Base-by-base conservation (phyloP, 2,329 filamentous ascomycete genomes). In the Pseudogymnoascus sp. region DNA sequence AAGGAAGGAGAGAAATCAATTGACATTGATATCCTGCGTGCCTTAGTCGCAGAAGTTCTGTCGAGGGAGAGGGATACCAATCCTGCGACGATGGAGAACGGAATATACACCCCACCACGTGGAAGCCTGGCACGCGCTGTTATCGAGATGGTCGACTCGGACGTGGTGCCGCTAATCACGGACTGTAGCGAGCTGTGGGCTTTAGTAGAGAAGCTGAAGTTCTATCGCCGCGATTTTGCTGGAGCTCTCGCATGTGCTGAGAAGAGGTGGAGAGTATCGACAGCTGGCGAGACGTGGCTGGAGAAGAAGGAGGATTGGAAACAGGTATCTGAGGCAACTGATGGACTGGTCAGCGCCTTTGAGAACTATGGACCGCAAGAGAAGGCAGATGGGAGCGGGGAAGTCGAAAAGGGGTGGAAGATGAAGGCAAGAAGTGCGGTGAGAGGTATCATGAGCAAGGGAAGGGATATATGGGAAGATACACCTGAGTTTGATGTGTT, bases 381-480 rank as follows among this genome's bases (percentile, higher is more conserved):
- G 18, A 75, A 72, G 68, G 84, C 80, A 5, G 83, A 84, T 64
- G 82, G 82, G 27, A 78, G 80, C 0, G 84, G 86, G 65, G 71
- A 84, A 31, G 86, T 97, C 2, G 90, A 90, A 1, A 82, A 82
- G 63, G 87, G 87, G 69, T 99, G 94, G 94, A 89, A 84, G 73
- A 89, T 89, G 66, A 97, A 96, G 81, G 90, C 90, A 0, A 81
- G 90, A 69, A 95, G 85, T 72, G 92, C 92, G 9, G 80, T 96
- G 2, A 80, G 92, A 61, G 91, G 89, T 60, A 87, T 97, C 5
- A 82, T 95, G 80, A 88, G 91, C 0, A 88, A 89, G 71, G 92
- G 84, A 0, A 92, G 85, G 76, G 88, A 90, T 69, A 82, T 75
- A 10, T 97, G 92, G 91, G 92, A 96, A 75, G 91, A 83, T 9